Evolutionary conservation across 768 basidiomycete genomes (phyloP), one percentile per base, ranked within the genome.

Genomic region (Lactarius psammicola): DNA sequence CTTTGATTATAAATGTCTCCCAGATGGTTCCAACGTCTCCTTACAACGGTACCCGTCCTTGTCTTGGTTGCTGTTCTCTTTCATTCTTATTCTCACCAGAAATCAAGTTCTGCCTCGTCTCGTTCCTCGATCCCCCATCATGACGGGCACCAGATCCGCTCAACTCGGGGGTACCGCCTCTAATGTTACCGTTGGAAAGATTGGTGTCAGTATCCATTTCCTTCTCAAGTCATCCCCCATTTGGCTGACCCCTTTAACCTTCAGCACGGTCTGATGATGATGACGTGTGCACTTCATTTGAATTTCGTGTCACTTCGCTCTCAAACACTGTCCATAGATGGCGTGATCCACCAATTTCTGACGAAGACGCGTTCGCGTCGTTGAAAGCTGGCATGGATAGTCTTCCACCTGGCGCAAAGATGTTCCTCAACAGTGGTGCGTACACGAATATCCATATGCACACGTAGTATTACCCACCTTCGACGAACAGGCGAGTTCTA

Each of bases 341-440:
- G 63, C 67, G 68, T 20, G 44, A 65, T 56, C 69, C 71, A n/a
- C 77, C 78, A 18, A 72, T 80, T 38, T 75, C 84, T 1, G 87
- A 89, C 63, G 85, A 86, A 65, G 79, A 84, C 53, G 83, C 83
- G 17, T 88, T 90, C 68, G 83, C 81, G 34, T 76, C 85, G 2
- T 85, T 90, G 75, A 85, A 84, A 72, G 80, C 80, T 10, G 81
- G 80, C 1, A 71, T 84, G 65, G 76, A 80, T 51, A 72, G 75
- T 1, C 71, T 81, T 34, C 80, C 80, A 0, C 65, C 76, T 0
- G 84, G 80, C n/a, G 74, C 75, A 40, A 84, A 84, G 72, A 79
- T 82, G 72, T 73, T 85, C 63, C 69, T 87, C 67, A 85, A 85
- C 70, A 81, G 78, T 68, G 82, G 84, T 79, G 69, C 23, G 75